Evolutionary conservation across 768 basidiomycete genomes (phyloP).

Genomic region (Lepiota brunneoincarnata): DNA sequence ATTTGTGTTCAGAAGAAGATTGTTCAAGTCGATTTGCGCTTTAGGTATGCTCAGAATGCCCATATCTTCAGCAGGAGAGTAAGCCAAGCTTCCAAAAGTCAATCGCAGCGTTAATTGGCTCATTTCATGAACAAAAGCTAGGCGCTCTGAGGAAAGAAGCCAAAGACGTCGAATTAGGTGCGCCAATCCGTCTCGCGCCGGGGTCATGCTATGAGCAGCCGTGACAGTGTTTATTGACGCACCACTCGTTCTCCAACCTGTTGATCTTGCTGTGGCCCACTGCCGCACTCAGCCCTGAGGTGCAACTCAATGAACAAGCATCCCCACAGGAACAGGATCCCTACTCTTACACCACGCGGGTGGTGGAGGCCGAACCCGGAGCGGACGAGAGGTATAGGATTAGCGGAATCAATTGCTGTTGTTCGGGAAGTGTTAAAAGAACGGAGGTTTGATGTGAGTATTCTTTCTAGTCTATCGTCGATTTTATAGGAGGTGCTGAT

Average conservation of each 20-base stretch:
- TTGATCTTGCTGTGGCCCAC: conserved; percentile 39
- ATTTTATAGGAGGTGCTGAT: neutral
- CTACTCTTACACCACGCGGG: conserved; percentile 52
- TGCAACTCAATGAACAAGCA: conserved; percentile 37
- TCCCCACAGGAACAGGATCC: conserved; percentile 39
- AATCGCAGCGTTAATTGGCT: neutral
- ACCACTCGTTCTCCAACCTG: conserved; percentile 64
- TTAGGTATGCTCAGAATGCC: conserved; percentile 43
- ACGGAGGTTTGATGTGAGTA: conserved; percentile 61
- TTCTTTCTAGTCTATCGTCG: conserved; percentile 3
- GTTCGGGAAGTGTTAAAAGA: conserved; percentile 53
- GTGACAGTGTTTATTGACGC: conserved; percentile 70
- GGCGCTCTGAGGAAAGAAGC: conserved; percentile 71
- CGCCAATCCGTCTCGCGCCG: conserved; percentile 6
- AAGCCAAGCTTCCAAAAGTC: conserved; percentile 17
- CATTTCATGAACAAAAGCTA: conserved; percentile 39
- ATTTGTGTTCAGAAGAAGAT: too few species aligned
- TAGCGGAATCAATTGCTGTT: conserved; percentile 51
- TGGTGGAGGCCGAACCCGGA: conserved; percentile 64
- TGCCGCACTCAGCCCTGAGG: conserved; percentile 20
- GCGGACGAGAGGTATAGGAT: conserved; percentile 45
- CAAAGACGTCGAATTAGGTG: conserved; percentile 66
- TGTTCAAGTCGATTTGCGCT: too few species aligned
- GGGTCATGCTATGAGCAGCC: neutral
- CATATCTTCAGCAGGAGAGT: conserved; percentile 71